Evolutionary conservation across 1,284 basidiomycete species (phyloP).

Genomic region (Papiliotrema flavescens): DNA sequence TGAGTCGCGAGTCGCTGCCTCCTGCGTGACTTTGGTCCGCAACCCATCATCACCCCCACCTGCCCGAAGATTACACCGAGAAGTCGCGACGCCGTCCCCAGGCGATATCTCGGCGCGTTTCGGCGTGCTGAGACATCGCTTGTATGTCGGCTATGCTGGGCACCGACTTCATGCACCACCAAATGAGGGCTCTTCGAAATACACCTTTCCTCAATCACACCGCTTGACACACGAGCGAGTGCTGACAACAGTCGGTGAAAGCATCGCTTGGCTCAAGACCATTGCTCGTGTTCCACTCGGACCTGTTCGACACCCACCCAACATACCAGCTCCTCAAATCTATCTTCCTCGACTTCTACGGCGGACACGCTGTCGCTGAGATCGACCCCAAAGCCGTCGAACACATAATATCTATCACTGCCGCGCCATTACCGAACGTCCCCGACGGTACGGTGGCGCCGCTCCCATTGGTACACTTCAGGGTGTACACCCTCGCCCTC

Average conservation of each 20-base stretch:
- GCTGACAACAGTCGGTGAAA: slow-evolving; percentile 65
- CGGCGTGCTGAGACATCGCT: no score
- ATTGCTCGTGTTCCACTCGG: slow-evolving; percentile 91
- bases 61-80: neutral
- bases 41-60: neutral
- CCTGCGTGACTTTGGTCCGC: neutral
- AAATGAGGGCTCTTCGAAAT: neutral
- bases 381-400: slow-evolving; percentile 83
- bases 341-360: slow-evolving; percentile 79
- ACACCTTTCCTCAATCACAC: neutral
- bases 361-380: slow-evolving; percentile 77
- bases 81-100: neutral
- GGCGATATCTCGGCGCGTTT: neutral
- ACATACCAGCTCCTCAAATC: slow-evolving; percentile 90
- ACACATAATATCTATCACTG: slow-evolving; percentile 83
- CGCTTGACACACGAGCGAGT: neutral
- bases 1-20: slow-evolving; percentile 45
- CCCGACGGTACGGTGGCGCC: slow-evolving; percentile 46
- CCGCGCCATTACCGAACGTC: slow-evolving; percentile 56
- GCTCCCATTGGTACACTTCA: slow-evolving; percentile 80
- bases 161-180: slow-evolving; percentile 4
- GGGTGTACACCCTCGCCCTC: slow-evolving; percentile 76
- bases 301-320: slow-evolving; percentile 87
- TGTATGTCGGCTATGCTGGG: slow-evolving; percentile 1
- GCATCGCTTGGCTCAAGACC: slow-evolving; percentile 87